Conservation (phyloP, 768 basidiomycete species). For the Strobilomyces dryophilus region DNA sequence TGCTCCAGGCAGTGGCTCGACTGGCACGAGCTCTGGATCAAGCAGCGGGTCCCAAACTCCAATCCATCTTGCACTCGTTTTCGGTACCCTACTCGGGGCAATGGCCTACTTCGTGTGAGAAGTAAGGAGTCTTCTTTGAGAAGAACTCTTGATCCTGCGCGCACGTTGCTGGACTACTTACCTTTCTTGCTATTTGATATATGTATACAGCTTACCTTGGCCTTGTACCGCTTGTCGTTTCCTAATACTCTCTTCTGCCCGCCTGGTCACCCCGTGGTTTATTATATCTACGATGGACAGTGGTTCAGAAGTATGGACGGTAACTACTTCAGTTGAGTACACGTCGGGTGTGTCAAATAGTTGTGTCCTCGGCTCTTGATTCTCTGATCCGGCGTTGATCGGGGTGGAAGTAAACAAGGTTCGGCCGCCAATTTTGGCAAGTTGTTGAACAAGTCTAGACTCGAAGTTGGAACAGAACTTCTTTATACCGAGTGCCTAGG, state of each 20-base stretch:
- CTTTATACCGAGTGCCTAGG: not conserved
- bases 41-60: conserved; percentile 10
- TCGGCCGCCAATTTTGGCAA: no score
- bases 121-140: not conserved
- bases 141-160: not conserved
- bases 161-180: not conserved
- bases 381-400: conserved; percentile 1
- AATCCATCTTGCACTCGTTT: conserved; percentile 13
- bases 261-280: not conserved
- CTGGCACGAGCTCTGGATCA: conserved; percentile 9
- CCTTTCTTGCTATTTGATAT: conserved; percentile 4
- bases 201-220: not conserved
- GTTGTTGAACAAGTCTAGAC: no score
- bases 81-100: conserved; percentile 12
- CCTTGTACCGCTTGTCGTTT: not conserved
- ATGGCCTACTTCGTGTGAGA: conserved; percentile 15
- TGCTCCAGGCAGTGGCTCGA: conserved; percentile 13
- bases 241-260: not conserved
- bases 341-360: no score
- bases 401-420: not conserved
- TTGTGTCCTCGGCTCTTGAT: no score
- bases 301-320: not conserved
- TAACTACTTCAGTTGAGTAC: no score
- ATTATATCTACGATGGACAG: not conserved
- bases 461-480: not conserved